Evolutionary conservation across 768 basidiomycete genomes (phyloP), one percentile per base, ranked within the genome.

Genomic region (Xerocomellus dryophilus): DNA sequence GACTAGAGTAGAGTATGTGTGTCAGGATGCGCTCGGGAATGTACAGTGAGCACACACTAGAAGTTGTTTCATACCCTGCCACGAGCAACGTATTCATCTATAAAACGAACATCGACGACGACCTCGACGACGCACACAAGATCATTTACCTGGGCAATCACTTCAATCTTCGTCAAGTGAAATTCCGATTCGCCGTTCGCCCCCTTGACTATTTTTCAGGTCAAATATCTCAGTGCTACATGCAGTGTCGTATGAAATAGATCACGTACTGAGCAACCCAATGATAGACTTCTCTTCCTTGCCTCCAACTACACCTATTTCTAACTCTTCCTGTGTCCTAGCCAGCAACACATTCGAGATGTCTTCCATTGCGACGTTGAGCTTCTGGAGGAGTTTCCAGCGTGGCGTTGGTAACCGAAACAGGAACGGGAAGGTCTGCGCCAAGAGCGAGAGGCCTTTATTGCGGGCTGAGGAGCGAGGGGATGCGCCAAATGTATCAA

Each of bases 341-440:
- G 67, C 66, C 6, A 81, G 57, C 7, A 81, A 56, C 17, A 63
- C 68, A 39, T 73, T 65, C 0, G 76, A 76, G 20, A 80, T 78
- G 1, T 64, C 65, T 1, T 62, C 60, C 71, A 78, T 71, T 2
- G 74, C 70, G 5, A 14, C 17, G 6, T 63, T 66, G 18, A 81
- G 56, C n/a, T 67, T 64, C n/a, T 47, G 51, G 10, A 73, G 35
- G 14, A 73, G 61, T 34, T 40, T 60, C 18, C 62, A 69, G 14
- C 71, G 66, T 23, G 64, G 38, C 0, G 74, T 77, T 0, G 79
- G 79, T 0, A 79, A 20, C 3, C 63, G 55, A 0, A 62, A 44
- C 2, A 81, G 62, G 4, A 67, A 34, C 0, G 79, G 80, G 29
- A 79, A 61, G 1, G 64, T 57, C 0, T 72, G 64, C 0, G 69